Evolutionary conservation across 768 basidiomycete species (phyloP).

Genomic region (Tulasnella sp.): DNA sequence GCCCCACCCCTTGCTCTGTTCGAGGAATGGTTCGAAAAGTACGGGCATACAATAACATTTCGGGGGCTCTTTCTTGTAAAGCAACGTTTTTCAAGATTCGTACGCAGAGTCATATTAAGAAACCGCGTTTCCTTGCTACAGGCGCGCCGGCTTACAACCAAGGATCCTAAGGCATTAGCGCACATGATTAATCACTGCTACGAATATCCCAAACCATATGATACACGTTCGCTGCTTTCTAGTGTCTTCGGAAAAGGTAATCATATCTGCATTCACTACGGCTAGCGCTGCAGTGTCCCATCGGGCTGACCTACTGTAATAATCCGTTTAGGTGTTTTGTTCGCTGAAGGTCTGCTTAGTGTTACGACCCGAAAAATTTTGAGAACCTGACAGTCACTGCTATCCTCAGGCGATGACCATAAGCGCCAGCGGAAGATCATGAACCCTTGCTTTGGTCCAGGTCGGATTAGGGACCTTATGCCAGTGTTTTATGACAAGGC

Average conservation of each 20-base stretch:
- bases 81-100: neutral
- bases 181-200: slow-evolving; percentile 29
- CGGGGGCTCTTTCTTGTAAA: slow-evolving; percentile 53
- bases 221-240: neutral
- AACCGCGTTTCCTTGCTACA: neutral
- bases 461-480: slow-evolving; percentile 62
- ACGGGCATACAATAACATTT: slow-evolving; percentile 55
- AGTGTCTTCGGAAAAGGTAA: slow-evolving; percentile 27
- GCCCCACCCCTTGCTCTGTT: slow-evolving; percentile 47
- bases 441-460: slow-evolving; percentile 67
- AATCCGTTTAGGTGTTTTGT: slow-evolving; percentile 17
- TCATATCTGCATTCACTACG: neutral
- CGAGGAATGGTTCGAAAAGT: slow-evolving; percentile 55
- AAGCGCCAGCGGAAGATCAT: slow-evolving; percentile 30
- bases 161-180: slow-evolving; percentile 20
- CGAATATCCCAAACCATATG: slow-evolving; percentile 24
- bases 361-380: neutral
- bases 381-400: neutral
- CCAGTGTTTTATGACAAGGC: slow-evolving; percentile 62
- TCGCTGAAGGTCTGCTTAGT: slow-evolving; percentile 21
- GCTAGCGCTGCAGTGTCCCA: neutral
- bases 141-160: slow-evolving; percentile 22
- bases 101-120: neutral
- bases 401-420: slow-evolving; percentile 24
- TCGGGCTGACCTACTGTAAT: neutral